Base-by-base conservation (phyloP, 2,329 filamentous ascomycete species). In the Fusarium xylarioides region DNA sequence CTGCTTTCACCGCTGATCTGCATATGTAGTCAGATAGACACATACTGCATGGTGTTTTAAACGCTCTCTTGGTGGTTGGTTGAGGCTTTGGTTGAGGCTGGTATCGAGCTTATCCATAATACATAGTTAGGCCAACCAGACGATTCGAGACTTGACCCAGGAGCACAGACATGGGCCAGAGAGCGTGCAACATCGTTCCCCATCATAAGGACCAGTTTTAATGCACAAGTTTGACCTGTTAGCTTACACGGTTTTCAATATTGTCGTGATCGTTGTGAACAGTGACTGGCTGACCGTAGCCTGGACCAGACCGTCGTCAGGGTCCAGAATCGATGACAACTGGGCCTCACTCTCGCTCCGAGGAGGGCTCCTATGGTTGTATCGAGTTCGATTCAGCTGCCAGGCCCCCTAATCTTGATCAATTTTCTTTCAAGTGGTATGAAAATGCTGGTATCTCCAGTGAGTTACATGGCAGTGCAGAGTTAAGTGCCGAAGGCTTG, bases 211-310 rank as follows among this genome's bases (percentile, higher is more conserved):
- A 35, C 61, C 55, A 43, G 44, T 54, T 66, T 59, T 59, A 52
- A 60, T 59, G 37, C 26, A 50, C 52, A 38, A 55, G 46, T 43
- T 55, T 26, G 54, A 43, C 70, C 70, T 73, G 30, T 74, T 71
- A 43, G 63, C 70, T 74, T 74, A 73, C 67, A 73, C 54, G 63
- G 49, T 64, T 71, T 50, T 26, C 43, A 60, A 60, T 57, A 32
- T 35, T 58, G 58, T 52, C 49, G 40, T 56, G 66, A 50, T 55
- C 40, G 14, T n/a, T 60, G 53, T 66, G 23, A 46, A 46, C 43
- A 28, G 23, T 28, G 19, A 70, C 46, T 71, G 52, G 50, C 21
- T 37, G 59, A 46, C 59, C 50, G 54, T 58, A 64, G 67, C 63
- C 34, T 52, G 14, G 57, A 54, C 66, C 23, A 35, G 30, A 47